Conservation (phyloP, 2,329 filamentous ascomycete genomes). For the Alternaria angustiovoidea region DNA sequence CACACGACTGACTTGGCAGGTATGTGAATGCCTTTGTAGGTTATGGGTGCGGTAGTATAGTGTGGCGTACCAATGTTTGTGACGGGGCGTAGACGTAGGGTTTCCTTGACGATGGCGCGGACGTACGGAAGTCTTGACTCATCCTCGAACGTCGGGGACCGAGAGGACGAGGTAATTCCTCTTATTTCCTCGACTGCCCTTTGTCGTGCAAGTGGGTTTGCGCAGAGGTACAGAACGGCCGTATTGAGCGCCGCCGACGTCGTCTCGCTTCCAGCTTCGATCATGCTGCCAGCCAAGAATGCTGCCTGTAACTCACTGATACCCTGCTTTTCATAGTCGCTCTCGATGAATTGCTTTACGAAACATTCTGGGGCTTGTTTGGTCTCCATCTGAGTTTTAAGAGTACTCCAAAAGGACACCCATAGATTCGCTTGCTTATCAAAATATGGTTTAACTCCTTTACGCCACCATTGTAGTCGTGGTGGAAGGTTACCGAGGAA, state of each 20-base stretch:
- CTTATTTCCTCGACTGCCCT: slow-evolving; percentile 37
- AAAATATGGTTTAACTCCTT: slow-evolving; percentile 36
- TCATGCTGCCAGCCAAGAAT: slow-evolving; percentile 46
- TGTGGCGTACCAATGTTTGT: slow-evolving; percentile 49
- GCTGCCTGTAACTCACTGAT: slow-evolving; percentile 48
- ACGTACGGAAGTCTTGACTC: slow-evolving; percentile 53
- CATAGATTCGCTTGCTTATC: slow-evolving; percentile 45
- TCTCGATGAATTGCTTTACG: slow-evolving; percentile 46
- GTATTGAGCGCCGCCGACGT: slow-evolving; percentile 50
- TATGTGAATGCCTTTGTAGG: slow-evolving; percentile 54
- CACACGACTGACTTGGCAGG: slow-evolving; percentile 51
- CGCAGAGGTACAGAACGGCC: slow-evolving; percentile 41
- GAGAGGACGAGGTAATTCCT: slow-evolving; percentile 21
- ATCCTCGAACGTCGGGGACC: slow-evolving; percentile 53
- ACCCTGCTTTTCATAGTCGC: slow-evolving; percentile 49
- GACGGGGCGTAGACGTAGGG: slow-evolving; percentile 53
- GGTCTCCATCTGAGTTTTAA: slow-evolving; percentile 43
- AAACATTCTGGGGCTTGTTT: slow-evolving; percentile 48
- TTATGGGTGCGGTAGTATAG: slow-evolving; percentile 47
- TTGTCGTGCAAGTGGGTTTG: slow-evolving; percentile 26
- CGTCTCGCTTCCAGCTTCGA: slow-evolving; percentile 54
- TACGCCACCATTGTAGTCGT: slow-evolving; percentile 44
- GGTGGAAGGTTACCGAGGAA: slow-evolving; percentile 38
- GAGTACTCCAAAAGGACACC: slow-evolving; percentile 42
- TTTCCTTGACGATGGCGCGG: slow-evolving; percentile 51